Percentiles rank a stretch among this genome's conserved stretches.
Evolutionary conservation across 345 rosid genomes (phyloP).

Genomic region (Bruguiera parviflora): DNA sequence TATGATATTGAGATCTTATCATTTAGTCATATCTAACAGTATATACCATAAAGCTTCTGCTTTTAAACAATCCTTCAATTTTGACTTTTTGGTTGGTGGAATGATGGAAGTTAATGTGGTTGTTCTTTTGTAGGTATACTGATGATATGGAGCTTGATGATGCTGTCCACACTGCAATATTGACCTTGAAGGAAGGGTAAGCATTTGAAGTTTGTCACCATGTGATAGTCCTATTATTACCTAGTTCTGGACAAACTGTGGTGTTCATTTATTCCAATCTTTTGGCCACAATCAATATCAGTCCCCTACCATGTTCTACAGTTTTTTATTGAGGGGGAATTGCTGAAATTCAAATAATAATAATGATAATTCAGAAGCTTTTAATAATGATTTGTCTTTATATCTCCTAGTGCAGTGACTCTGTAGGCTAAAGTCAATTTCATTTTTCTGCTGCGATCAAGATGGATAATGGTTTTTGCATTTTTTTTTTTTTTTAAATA

Average conservation of each 20-base stretch:
- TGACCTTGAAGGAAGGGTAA: slow-evolving; percentile 95
- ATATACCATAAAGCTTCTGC: neutral
- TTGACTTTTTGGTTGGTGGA: neutral
- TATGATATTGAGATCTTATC: neutral
- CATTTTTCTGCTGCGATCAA: neutral
- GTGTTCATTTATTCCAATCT: neutral
- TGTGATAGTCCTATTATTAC: neutral
- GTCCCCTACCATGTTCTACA: too few relatives aligned
- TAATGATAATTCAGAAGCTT: too few relatives aligned
- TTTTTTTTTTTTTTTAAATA: neutral
- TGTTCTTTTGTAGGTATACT: slow-evolving; percentile 46
- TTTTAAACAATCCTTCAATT: neutral
- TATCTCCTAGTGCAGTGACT: too few relatives aligned
- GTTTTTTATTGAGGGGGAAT: too few relatives aligned
- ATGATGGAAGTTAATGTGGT: neutral
- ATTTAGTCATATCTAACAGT: too few relatives aligned
- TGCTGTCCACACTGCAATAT: slow-evolving; percentile 95
- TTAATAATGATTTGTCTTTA: too few relatives aligned
- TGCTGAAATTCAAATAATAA: too few relatives aligned
- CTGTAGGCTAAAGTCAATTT: too few relatives aligned
- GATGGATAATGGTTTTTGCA: neutral
- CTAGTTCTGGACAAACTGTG: neutral
- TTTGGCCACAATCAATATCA: too few relatives aligned
- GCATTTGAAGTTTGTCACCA: slow-evolving; percentile 13
- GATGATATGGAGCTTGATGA: slow-evolving; percentile 99